These are phyloP conservation scores for Croton setiger DNA, from an alignment of 441 rosid genomes.

Conservation along the genomic window DNA sequence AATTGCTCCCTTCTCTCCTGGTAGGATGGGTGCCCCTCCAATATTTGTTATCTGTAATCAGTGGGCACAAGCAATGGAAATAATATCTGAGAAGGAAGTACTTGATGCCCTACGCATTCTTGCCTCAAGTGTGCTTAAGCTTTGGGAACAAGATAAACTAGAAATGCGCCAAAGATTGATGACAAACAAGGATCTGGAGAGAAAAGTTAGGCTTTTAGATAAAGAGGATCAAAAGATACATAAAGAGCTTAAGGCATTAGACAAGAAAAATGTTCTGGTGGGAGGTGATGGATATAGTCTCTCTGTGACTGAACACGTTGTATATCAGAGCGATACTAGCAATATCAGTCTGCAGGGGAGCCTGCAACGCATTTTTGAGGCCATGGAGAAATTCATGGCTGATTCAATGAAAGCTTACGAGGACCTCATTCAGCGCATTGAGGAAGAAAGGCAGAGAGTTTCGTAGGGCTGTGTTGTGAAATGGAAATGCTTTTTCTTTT, in stretches of 20 bases:
- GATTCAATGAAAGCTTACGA: conserved; percentile 67
- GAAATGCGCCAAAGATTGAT: conserved; percentile 51
- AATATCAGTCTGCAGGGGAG: conserved; percentile 61
- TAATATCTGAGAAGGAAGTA: conserved; percentile 86
- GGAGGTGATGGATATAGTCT: conserved; percentile 43
- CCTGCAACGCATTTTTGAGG: conserved; percentile 70
- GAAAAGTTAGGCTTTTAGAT: conserved; percentile 57
- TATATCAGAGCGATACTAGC: conserved; percentile 70
- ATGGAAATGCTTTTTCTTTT: conserved; percentile 2
- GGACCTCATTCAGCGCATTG: conserved; percentile 72
- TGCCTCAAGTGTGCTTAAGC: conserved; percentile 59
- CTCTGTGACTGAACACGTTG: conserved; percentile 41
- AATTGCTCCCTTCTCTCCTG: conserved; percentile 81
- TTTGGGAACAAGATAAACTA: conserved; percentile 71
- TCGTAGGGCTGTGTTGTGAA: conserved; percentile 24
- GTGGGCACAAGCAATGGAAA: conserved; percentile 81
- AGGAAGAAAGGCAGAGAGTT: conserved; percentile 55
- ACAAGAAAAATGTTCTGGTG: conserved; percentile 63
- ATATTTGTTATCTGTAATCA: conserved; percentile 91
- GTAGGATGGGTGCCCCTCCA: conserved; percentile 88
- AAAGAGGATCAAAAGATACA: conserved; percentile 79
- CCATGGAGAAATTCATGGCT: conserved; percentile 78
- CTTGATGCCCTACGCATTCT: conserved; percentile 64
- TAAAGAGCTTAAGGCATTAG: conserved; percentile 79
- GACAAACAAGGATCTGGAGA: conserved; percentile 59